Conservation (phyloP, 805 yeast species). For the Candida boidinii region DNA sequence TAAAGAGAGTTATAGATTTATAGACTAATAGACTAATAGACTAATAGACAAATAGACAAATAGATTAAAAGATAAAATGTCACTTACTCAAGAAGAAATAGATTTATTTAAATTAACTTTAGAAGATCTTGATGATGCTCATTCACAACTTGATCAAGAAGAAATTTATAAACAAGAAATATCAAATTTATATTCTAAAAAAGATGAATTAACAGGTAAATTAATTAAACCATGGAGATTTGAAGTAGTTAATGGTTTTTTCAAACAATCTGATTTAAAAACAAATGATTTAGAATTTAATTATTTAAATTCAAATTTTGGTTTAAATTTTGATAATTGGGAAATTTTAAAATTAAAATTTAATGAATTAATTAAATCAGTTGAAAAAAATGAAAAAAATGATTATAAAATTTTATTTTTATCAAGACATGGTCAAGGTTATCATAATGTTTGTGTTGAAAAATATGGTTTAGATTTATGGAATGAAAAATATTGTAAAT, state of each 20-base stretch:
- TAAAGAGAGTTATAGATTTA: too few relatives aligned
- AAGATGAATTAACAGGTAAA: constrained; percentile 17
- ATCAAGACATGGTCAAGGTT: constrained; percentile 68
- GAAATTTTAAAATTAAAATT: constrained; percentile 24
- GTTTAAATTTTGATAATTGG: constrained; percentile 35
- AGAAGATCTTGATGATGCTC: constrained; percentile 20
- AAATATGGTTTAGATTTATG: constrained; percentile 49
- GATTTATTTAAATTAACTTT: constrained; percentile 2
- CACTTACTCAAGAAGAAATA: too few relatives aligned
- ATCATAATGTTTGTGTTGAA: constrained; percentile 48
- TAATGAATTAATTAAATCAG: constrained; percentile 25
- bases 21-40: too few relatives aligned
- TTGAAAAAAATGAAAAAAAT: constrained; percentile 29
- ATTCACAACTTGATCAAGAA: constrained; percentile 13
- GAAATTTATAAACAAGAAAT: constrained; percentile 8
- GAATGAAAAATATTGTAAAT: constrained; percentile 44
- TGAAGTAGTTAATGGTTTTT: constrained; percentile 40
- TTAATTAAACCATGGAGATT: constrained; percentile 33
- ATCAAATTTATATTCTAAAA: constrained; percentile 6
- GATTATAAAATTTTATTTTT: constrained; percentile 40
- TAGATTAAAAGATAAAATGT: too few relatives aligned
- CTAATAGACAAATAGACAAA: too few relatives aligned
- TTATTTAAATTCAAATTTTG: constrained; percentile 34
- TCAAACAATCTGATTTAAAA: constrained; percentile 33
- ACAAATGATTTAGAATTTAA: constrained; percentile 41